Percentiles rank a stretch among this genome's conserved stretches.
These are phyloP conservation scores for Xerocomellus dryophilus DNA, from an alignment of 768 basidiomycete genomes.

Conservation along the genomic window DNA sequence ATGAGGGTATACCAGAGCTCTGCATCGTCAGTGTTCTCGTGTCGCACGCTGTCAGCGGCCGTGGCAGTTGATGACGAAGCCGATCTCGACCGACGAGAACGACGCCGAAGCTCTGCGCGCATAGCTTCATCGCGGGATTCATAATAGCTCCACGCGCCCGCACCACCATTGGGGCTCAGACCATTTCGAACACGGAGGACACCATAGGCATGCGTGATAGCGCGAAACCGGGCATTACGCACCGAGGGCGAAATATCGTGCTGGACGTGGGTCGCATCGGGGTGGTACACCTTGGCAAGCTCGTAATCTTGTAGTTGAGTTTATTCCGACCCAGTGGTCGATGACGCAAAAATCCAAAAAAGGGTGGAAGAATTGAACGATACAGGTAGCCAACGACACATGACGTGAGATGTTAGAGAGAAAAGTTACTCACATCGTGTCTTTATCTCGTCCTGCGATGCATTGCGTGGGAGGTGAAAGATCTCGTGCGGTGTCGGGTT, in stretches of 20 bases:
- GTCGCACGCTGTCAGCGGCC: not conserved
- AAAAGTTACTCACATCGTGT: constrained; percentile 50
- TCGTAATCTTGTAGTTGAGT: constrained; percentile 56
- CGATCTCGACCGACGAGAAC: constrained; percentile 32
- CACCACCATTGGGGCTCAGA: not conserved
- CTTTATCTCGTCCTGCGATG: constrained; percentile 63
- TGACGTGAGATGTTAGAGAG: not conserved
- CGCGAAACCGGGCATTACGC: constrained; percentile 61
- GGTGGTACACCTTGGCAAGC: constrained; percentile 68
- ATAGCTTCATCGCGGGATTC: constrained; percentile 37
- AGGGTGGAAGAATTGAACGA: not conserved
- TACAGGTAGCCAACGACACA: not conserved
- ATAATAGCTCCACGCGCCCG: not conserved
- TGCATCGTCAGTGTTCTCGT: not conserved
- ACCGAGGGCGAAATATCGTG: constrained; percentile 39
- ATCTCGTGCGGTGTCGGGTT: constrained; percentile 69
- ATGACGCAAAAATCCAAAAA: not conserved
- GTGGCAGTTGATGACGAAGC: constrained; percentile 26
- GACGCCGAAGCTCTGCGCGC: constrained; percentile 50
- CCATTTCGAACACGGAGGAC: constrained; percentile 20
- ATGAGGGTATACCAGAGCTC: constrained; percentile 13
- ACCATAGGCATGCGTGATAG: constrained; percentile 64
- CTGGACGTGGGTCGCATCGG: constrained; percentile 51
- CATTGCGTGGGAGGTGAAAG: constrained; percentile 58
- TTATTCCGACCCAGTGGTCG: not conserved